Conservation (phyloP, 768 basidiomycete genomes). For the Tylopilus felleus region DNA sequence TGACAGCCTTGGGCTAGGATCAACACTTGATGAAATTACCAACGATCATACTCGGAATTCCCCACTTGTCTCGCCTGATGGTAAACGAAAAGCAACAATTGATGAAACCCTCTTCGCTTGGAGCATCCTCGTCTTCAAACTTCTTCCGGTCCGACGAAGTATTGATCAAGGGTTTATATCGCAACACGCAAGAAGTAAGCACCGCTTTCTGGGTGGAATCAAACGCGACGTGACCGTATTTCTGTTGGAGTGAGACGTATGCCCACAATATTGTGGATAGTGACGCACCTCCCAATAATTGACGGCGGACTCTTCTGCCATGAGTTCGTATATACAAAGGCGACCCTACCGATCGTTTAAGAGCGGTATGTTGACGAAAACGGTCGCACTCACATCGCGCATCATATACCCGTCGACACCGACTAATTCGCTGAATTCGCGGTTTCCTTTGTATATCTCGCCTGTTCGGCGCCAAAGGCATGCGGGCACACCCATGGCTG, state of each 20-base stretch:
- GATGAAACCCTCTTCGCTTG: conserved; percentile 69
- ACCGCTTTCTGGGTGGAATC: conserved; percentile 92
- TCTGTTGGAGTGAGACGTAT: conserved; percentile 42
- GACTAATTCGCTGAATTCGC: conserved; percentile 90
- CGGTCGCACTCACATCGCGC: conserved; percentile 61
- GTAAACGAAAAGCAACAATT: conserved; percentile 93
- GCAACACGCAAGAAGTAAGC: conserved; percentile 84
- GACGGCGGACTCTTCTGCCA: conserved; percentile 96
- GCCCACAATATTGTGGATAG: not conserved
- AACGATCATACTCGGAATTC: conserved; percentile 87
- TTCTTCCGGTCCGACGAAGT: conserved; percentile 31
- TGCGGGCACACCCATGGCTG: conserved; percentile 95
- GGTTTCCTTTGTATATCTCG: conserved; percentile 98
- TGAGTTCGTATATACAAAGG: conserved; percentile 94
- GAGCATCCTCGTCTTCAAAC: conserved; percentile 24
- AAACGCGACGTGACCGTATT: conserved; percentile 93
- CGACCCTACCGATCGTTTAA: conserved; percentile 54
- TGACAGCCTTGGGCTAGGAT: not conserved
- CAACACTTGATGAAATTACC: conserved; percentile 82
- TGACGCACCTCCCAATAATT: conserved; percentile 90
- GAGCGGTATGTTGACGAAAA: not conserved
- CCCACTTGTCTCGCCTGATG: conserved; percentile 79
- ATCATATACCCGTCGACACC: conserved; percentile 85
- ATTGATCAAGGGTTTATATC: conserved; percentile 68
- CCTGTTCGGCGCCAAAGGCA: conserved; percentile 97